Percentiles rank a stretch among this genome's conserved stretches.
Evolutionary conservation across 148 eudicot genomes (phyloP).

Genomic region (Diospyros kaki): DNA sequence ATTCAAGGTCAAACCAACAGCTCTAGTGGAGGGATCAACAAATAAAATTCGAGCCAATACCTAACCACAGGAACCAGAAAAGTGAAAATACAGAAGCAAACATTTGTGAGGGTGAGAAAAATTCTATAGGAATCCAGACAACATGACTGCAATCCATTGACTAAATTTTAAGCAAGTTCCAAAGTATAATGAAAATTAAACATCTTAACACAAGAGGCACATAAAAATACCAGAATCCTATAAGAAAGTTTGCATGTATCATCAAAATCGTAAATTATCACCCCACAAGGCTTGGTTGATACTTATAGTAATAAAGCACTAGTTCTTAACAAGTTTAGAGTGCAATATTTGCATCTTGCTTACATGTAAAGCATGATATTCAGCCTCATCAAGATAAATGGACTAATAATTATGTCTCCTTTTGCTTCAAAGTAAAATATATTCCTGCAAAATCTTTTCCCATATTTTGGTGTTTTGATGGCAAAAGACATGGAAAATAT

Average conservation of each 20-base stretch:
- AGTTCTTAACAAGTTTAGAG: not conserved
- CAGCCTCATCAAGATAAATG: not conserved
- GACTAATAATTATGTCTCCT: not conserved
- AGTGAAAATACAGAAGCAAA: constrained; percentile 6
- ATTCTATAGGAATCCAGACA: not conserved
- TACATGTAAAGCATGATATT: too few species aligned
- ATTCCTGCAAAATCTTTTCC: too few species aligned
- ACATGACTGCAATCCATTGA: not conserved
- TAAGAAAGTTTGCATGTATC: not conserved
- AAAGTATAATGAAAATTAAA: not conserved
- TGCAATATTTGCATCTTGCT: not conserved
- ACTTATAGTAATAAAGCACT: not conserved
- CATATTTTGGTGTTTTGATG: too few species aligned
- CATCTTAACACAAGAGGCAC: not conserved
- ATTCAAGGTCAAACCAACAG: constrained; percentile 89
- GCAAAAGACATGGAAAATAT: too few species aligned
- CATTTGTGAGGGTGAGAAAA: not conserved
- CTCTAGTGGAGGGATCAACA: constrained; percentile 89
- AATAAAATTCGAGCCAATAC: constrained; percentile 92
- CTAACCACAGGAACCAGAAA: constrained; percentile 25
- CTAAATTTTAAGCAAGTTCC: not conserved
- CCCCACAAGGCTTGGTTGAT: not conserved
- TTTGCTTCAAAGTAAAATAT: too few species aligned
- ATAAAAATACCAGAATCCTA: not conserved
- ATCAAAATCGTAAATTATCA: not conserved